phyloP scores from a whole-genome alignment of 495 filamentous ascomycete genomes.

The Parachaetomium inaequale region DNA sequence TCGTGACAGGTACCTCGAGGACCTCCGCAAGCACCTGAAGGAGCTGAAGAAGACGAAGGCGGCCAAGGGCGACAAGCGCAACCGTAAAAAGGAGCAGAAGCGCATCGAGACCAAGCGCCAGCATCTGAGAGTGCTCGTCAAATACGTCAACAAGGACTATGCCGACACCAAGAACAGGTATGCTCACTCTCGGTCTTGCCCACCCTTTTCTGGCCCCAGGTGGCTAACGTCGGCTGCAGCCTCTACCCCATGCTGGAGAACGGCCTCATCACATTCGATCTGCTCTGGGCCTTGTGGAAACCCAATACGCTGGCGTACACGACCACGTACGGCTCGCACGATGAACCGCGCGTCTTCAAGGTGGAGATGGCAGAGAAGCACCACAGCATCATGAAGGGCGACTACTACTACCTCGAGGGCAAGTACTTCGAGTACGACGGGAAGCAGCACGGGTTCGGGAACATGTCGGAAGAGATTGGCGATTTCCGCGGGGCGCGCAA shows the following conservation, averaged over 20 bases:
- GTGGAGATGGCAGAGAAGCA: conserved; percentile 77
- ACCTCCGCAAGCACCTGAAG: conserved; percentile 62
- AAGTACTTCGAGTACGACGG: conserved; percentile 78
- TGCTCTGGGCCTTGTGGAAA: conserved; percentile 88
- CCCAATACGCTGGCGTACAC: conserved; percentile 83
- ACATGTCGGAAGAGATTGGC: conserved; percentile 67
- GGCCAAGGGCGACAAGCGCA: conserved; percentile 51
- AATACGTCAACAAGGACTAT: conserved; percentile 81
- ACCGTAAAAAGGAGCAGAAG: conserved; percentile 58
- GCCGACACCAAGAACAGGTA: conserved; percentile 64
- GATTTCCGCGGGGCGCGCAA: conserved; percentile 80
- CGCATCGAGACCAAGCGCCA: conserved; percentile 61
- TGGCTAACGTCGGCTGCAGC: conserved; percentile 34
- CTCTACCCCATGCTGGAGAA: conserved; percentile 80
- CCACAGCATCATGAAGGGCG: conserved; percentile 66
- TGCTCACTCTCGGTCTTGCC: background rate
- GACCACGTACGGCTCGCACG: conserved; percentile 70
- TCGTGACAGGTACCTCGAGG: conserved; percentile 61
- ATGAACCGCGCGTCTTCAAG: conserved; percentile 88
- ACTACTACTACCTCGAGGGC: conserved; percentile 79
- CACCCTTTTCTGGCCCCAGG: background rate
- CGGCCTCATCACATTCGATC: conserved; percentile 84
- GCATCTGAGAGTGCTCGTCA: conserved; percentile 73
- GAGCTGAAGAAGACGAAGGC: conserved; percentile 56
- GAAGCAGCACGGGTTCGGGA: conserved; percentile 54